Evolutionary conservation across 2,329 filamentous ascomycete genomes (phyloP).

Genomic region (Talaromyces verruculosus): DNA sequence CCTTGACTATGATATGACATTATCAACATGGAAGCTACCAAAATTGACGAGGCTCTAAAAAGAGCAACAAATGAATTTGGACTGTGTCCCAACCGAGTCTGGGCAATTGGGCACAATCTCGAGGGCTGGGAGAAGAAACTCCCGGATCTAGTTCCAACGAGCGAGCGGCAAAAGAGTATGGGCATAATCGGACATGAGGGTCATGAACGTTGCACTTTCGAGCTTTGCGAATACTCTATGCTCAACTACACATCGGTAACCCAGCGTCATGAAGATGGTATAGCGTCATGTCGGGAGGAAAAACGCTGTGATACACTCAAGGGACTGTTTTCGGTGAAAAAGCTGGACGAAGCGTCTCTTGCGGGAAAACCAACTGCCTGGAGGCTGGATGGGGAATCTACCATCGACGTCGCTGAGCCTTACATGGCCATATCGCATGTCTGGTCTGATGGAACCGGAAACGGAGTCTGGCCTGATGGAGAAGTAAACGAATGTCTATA

Average conservation of each 20-base stretch:
- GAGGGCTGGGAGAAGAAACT: slow-evolving; percentile 1
- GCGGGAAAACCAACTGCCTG: slow-evolving; percentile 7
- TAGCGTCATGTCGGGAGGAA: neutral
- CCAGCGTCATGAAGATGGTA: neutral
- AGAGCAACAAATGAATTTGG: slow-evolving; percentile 4
- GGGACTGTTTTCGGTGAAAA: neutral
- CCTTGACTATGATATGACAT: neutral
- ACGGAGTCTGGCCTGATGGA: slow-evolving; percentile 25
- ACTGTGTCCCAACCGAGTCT: slow-evolving; percentile 22
- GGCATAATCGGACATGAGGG: neutral
- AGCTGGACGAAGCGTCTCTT: neutral
- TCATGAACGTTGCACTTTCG: slow-evolving; percentile 17
- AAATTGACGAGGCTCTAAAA: neutral
- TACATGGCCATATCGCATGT: slow-evolving; percentile 36
- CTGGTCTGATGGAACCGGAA: slow-evolving; percentile 33
- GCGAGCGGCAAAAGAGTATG: neutral
- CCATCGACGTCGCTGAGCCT: slow-evolving; percentile 6
- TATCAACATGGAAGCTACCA: neutral
- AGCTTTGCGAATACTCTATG: slow-evolving; percentile 21
- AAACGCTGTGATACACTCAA: neutral
- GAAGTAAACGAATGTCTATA: slow-evolving; percentile 31
- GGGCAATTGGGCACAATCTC: slow-evolving; percentile 10
- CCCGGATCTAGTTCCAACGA: neutral
- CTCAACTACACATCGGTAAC: slow-evolving; percentile 12
- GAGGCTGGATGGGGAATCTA: slow-evolving; percentile 5